These are phyloP conservation scores for Persicaria maculosa DNA, from an alignment of 148 eudicot species.

Conservation along the genomic window DNA sequence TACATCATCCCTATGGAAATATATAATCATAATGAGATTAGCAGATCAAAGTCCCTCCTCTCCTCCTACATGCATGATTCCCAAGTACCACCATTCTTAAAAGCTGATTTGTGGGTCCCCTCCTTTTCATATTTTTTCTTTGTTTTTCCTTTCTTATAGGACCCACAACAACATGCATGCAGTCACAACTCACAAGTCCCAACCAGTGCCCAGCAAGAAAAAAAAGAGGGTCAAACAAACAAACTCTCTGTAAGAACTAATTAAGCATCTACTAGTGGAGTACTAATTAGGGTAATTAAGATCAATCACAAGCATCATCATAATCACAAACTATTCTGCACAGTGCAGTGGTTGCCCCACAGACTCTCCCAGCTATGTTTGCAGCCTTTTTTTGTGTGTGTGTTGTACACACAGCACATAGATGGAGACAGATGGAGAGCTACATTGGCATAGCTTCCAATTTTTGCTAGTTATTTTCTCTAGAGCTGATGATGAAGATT, in stretches of 20 bases:
- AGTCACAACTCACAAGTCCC: slow-evolving; percentile 4
- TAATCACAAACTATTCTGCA: slow-evolving; percentile 9
- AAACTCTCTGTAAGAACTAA: not conserved
- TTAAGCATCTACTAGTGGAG: not conserved
- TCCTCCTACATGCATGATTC: not conserved
- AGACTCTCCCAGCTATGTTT: not conserved
- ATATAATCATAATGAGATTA: slow-evolving; percentile 28
- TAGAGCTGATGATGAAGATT: not conserved
- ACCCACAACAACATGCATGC: slow-evolving; percentile 6
- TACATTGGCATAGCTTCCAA: not conserved
- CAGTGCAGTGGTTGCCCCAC: not conserved
- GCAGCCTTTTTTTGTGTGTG: slow-evolving; percentile 5
- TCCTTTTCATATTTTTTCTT: not conserved
- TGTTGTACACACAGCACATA: slow-evolving; percentile 6
- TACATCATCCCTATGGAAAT: slow-evolving; percentile 12
- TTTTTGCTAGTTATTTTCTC: not conserved
- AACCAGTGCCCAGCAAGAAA: not conserved
- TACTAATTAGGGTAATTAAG: not conserved
- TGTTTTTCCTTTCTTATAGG: not conserved
- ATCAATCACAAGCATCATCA: slow-evolving; percentile 8
- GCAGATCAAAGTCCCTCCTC: slow-evolving; percentile 1
- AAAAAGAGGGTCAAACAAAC: not conserved
- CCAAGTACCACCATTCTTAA: not conserved
- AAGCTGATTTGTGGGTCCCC: slow-evolving; percentile 1
- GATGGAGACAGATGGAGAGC: slow-evolving; percentile 12